Conservation (phyloP, 2,329 filamentous ascomycete genomes). For the Penicillium corylophilum region DNA sequence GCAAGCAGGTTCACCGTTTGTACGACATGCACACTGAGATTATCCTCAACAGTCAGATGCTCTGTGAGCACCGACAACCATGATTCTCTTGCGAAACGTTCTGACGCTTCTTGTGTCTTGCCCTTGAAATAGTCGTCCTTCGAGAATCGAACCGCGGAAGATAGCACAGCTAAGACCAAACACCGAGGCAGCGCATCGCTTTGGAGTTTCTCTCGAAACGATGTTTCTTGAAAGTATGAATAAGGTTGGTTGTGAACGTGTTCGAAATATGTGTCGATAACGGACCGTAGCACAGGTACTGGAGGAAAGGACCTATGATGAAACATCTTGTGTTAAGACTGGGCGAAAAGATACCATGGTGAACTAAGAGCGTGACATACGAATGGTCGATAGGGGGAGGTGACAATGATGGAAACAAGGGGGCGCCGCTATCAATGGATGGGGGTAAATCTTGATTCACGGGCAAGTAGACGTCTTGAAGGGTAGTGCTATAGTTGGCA, state of each 20-base stretch:
- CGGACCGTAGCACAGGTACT: conserved; percentile 12
- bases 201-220: conserved; percentile 31
- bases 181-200: conserved; percentile 27
- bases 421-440: not conserved
- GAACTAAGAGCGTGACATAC: not conserved
- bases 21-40: conserved; percentile 35
- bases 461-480: not conserved
- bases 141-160: conserved; percentile 33
- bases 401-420: not conserved
- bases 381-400: conserved; percentile 1
- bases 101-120: conserved; percentile 21
- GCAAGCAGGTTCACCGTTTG: conserved; percentile 41
- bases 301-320: conserved; percentile 11
- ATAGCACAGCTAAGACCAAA: conserved; percentile 33
- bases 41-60: conserved; percentile 33
- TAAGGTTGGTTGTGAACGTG: conserved; percentile 42
- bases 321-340: not conserved
- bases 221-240: conserved; percentile 37
- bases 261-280: conserved; percentile 33
- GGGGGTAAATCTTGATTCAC: not conserved
- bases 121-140: conserved; percentile 29
- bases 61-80: conserved; percentile 38
- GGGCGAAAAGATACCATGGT: not conserved
- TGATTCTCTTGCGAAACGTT: conserved; percentile 31
- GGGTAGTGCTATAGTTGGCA: not conserved